These are phyloP conservation scores for Chaetomium sp. DNA, from an alignment of 2,329 filamentous ascomycete species.

Conservation along the genomic window DNA sequence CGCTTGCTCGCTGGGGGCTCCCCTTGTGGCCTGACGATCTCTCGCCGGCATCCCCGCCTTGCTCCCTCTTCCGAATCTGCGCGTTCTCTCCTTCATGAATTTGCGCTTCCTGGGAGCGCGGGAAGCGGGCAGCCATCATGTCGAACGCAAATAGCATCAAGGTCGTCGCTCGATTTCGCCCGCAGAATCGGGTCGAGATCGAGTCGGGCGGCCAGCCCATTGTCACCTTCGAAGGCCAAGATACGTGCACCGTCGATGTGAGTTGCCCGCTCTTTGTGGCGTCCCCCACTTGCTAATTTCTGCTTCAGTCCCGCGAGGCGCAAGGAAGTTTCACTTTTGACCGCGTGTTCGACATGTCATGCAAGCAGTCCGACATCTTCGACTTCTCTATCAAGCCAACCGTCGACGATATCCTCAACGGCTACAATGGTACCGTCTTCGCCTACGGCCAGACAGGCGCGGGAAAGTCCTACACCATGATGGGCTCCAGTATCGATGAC, in stretches of 20 bases:
- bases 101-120: slow-evolving; percentile 36
- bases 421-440: slow-evolving; percentile 98
- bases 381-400: slow-evolving; percentile 96
- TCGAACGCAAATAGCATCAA: slow-evolving; percentile 67
- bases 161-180: slow-evolving; percentile 97
- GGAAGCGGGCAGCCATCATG: slow-evolving; percentile 48
- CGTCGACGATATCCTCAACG: slow-evolving; percentile 97
- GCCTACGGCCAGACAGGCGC: slow-evolving; percentile 98
- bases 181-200: slow-evolving; percentile 93
- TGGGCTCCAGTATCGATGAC: slow-evolving; percentile 93
- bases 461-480: slow-evolving; percentile 99
- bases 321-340: slow-evolving; percentile 93
- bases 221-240: slow-evolving; percentile 82
- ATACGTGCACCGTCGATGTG: slow-evolving; percentile 86
- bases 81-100: slow-evolving; percentile 34
- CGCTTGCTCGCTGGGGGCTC: not conserved
- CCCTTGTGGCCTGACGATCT: slow-evolving; percentile 4
- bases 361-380: slow-evolving; percentile 90
- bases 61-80: slow-evolving; percentile 12
- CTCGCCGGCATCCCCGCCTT: not conserved
- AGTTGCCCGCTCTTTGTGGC: slow-evolving; percentile 40
- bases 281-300: slow-evolving; percentile 34
- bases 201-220: slow-evolving; percentile 89
- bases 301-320: slow-evolving; percentile 72
- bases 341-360: slow-evolving; percentile 93